These are phyloP conservation scores for Pilaira anomala DNA, from an alignment of 192 early-diverging fungal species.

Conservation along the genomic window DNA sequence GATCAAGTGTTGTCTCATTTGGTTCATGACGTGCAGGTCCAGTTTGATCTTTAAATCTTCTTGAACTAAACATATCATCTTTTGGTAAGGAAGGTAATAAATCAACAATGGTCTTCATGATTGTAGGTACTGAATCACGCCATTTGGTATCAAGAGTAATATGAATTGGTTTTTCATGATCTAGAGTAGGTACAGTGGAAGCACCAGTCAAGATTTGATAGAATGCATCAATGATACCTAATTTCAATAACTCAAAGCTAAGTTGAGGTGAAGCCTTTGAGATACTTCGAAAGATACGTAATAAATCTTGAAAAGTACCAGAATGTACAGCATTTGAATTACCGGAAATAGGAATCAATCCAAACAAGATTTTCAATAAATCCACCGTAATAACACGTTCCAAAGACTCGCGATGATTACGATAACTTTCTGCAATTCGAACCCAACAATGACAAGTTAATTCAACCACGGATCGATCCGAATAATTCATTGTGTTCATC, in stretches of 20 bases:
- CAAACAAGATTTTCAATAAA: slow-evolving; percentile 56
- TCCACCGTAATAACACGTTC: slow-evolving; percentile 56
- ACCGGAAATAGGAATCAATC: slow-evolving; percentile 48
- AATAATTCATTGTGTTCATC: slow-evolving; percentile 62
- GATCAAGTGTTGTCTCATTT: slow-evolving; percentile 28
- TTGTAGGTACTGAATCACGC: slow-evolving; percentile 29
- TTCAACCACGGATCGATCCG: slow-evolving; percentile 74
- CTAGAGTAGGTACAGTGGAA: slow-evolving; percentile 23
- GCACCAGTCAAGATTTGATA: slow-evolving; percentile 44
- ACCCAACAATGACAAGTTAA: slow-evolving; percentile 61
- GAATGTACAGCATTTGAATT: slow-evolving; percentile 38
- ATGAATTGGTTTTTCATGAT: slow-evolving; percentile 18
- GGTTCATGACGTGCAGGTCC: slow-evolving; percentile 34
- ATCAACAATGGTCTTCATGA: slow-evolving; percentile 54
- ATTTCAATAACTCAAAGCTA: slow-evolving; percentile 38
- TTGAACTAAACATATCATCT: slow-evolving; percentile 29
- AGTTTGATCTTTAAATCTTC: slow-evolving; percentile 20
- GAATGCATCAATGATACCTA: slow-evolving; percentile 42
- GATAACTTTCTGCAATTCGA: slow-evolving; percentile 62
- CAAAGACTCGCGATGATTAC: slow-evolving; percentile 45
- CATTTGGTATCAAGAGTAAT: slow-evolving; percentile 27
- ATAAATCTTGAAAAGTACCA: slow-evolving; percentile 50
- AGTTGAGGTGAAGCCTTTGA: slow-evolving; percentile 54
- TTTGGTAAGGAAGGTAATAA: slow-evolving; percentile 59
- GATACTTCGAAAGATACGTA: slow-evolving; percentile 54